Conservation (phyloP, 345 rosid genomes). For the Crucihimalaya himalaica region DNA sequence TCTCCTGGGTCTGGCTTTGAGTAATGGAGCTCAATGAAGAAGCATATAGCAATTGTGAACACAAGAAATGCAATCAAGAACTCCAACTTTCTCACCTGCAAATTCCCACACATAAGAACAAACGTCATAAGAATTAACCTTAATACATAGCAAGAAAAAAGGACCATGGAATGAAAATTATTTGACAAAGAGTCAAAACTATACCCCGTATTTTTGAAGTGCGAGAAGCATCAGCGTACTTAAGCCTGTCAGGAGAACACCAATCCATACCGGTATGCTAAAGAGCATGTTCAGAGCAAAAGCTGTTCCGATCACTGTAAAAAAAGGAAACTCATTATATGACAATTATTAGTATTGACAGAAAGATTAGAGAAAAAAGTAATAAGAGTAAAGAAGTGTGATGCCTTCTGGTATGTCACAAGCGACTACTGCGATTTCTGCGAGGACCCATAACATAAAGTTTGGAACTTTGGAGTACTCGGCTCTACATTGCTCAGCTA, state of each 20-base stretch:
- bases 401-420: conserved; percentile 97
- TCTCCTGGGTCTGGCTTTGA: conserved; percentile 75
- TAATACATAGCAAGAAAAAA: background rate
- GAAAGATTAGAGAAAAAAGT: background rate
- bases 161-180: too few species aligned
- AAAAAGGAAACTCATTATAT: background rate
- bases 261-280: conserved; percentile 82
- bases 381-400: conserved; percentile 5
- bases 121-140: conserved; percentile 5
- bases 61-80: conserved; percentile 82
- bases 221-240: conserved; percentile 86
- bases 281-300: conserved; percentile 98
- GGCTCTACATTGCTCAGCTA: conserved; percentile 86
- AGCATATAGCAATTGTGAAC: conserved; percentile 83
- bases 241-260: conserved; percentile 89
- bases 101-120: background rate
- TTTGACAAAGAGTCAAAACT: background rate
- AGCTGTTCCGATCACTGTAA: conserved; percentile 87
- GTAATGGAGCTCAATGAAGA: conserved; percentile 74
- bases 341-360: background rate
- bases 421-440: conserved; percentile 90
- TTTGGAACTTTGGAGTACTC: conserved; percentile 82
- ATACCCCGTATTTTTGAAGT: conserved; percentile 84
- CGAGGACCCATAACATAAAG: conserved; percentile 80
- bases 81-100: conserved; percentile 89